A percentile compares a stretch with the other conserved stretches of the same genome.
These are phyloP conservation scores for Porcisia hertigi DNA, from an alignment of 208 protist genomes.

Conservation along the genomic window DNA sequence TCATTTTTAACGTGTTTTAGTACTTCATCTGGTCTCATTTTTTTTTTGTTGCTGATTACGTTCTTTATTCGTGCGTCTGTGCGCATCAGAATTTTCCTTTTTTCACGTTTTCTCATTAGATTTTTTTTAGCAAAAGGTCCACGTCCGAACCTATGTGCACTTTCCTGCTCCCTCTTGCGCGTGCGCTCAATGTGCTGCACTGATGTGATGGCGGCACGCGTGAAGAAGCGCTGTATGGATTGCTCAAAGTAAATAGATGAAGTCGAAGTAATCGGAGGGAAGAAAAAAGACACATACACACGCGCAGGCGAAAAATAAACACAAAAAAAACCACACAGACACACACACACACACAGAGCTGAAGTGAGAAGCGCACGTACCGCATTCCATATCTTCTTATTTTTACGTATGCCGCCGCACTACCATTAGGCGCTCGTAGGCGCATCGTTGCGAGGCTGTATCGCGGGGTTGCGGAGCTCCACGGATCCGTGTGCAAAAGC, in stretches of 20 bases:
- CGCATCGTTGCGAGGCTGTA: conserved; percentile 22
- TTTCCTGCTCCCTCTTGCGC: not conserved
- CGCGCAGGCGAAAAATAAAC: not conserved
- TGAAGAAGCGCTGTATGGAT: not conserved
- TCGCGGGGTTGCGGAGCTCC: conserved; percentile 45
- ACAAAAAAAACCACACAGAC: not conserved
- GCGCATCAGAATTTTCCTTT: not conserved
- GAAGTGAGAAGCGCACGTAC: conserved; percentile 8
- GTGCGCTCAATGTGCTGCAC: not conserved
- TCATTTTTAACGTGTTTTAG: not conserved
- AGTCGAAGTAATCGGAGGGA: not conserved
- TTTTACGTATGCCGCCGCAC: not conserved
- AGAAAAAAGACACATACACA: not conserved
- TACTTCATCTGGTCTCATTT: not conserved
- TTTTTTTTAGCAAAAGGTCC: conserved; percentile 1
- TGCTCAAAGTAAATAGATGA: not conserved
- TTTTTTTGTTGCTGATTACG: not conserved
- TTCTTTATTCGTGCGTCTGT: not conserved
- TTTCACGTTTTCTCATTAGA: not conserved
- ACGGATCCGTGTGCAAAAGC: conserved; percentile 82
- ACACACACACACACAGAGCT: conserved; percentile 3
- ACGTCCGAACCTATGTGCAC: not conserved
- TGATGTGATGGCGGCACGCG: not conserved
- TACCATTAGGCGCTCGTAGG: conserved; percentile 6
- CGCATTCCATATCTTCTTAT: conserved; percentile 8